A percentile compares a stretch with the other conserved stretches of the same genome.
These are phyloP conservation scores for Phytophthora podocarpi DNA, from an alignment of 352 stramenopile species.

Conservation along the genomic window DNA sequence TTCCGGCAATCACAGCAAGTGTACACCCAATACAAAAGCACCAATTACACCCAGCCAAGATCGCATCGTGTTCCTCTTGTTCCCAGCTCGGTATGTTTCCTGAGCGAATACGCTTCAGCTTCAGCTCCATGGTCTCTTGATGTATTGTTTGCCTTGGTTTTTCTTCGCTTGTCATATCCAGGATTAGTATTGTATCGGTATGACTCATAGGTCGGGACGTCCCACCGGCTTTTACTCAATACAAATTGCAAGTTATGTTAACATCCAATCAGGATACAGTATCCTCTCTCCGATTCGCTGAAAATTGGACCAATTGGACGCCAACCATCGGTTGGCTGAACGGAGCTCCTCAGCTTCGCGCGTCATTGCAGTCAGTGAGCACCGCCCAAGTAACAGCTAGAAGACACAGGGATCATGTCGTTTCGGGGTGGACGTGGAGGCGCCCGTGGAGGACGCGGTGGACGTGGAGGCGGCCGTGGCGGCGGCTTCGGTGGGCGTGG, in stretches of 20 bases:
- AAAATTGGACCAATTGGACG: slow-evolving; percentile 19
- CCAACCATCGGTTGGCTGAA: slow-evolving; percentile 39
- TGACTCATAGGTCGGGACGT: too few species aligned
- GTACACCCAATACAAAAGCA: too few species aligned
- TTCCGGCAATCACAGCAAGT: too few species aligned
- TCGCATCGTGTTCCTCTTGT: too few species aligned
- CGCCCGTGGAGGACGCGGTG: slow-evolving; percentile 46
- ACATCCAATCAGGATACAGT: slow-evolving; percentile 1
- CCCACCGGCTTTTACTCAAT: neutral
- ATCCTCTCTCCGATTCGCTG: slow-evolving; percentile 4
- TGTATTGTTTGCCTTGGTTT: too few species aligned
- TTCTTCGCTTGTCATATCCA: too few species aligned
- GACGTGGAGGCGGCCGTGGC: slow-evolving; percentile 50
- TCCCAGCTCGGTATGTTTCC: too few species aligned
- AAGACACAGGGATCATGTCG: slow-evolving; percentile 44
- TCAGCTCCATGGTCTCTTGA: too few species aligned
- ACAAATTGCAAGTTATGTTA: neutral
- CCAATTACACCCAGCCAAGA: too few species aligned
- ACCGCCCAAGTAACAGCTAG: slow-evolving; percentile 5
- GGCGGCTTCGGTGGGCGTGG: slow-evolving; percentile 33
- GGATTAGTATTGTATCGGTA: too few species aligned
- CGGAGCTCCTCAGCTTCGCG: slow-evolving; percentile 10
- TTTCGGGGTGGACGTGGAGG: slow-evolving; percentile 63
- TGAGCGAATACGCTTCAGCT: too few species aligned
- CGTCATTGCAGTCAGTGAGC: slow-evolving; percentile 13